phyloP scores from a whole-genome alignment of 2,329 filamentous ascomycete species.

The Colletotrichum kahawae region DNA sequence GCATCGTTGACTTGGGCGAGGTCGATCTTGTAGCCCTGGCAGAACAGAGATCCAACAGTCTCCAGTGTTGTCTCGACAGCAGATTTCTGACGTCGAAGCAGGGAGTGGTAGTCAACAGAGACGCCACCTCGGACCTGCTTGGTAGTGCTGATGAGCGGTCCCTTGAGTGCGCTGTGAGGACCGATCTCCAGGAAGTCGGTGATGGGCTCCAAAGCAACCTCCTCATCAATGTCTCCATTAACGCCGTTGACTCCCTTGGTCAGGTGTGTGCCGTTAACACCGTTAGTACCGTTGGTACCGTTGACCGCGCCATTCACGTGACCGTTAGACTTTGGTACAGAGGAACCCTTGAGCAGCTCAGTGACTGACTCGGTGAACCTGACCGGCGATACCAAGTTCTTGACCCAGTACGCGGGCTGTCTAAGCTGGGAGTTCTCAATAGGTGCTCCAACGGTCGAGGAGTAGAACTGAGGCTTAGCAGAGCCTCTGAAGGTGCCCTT shows the following conservation, averaged over 20 bases:
- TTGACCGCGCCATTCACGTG: neutral
- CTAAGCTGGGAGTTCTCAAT: neutral
- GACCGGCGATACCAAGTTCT: constrained; percentile 45
- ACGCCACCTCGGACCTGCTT: neutral
- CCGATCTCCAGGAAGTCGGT: constrained; percentile 51
- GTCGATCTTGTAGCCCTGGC: constrained; percentile 1
- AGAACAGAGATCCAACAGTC: constrained; percentile 2
- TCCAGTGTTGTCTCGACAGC: constrained; percentile 1
- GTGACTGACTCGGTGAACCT: constrained; percentile 47
- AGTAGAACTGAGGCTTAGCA: constrained; percentile 7
- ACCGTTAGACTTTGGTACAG: neutral
- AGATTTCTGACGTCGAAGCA: neutral
- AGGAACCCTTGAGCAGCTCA: constrained; percentile 27
- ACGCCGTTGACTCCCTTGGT: neutral
- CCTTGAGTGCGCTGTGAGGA: constrained; percentile 53
- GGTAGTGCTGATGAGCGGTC: constrained; percentile 41
- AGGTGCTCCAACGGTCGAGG: neutral
- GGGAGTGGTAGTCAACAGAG: constrained; percentile 4
- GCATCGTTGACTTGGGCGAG: constrained; percentile 15
- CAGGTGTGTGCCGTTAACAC: neutral
- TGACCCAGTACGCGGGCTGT: constrained; percentile 48
- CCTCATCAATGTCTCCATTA: neutral
- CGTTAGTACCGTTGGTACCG: neutral
- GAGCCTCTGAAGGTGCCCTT: neutral
- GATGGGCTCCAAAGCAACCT: neutral